A percentile compares a stretch with the other conserved stretches of the same genome.
Conservation (phyloP, 495 filamentous ascomycete species). For the Xylaria longipes region DNA sequence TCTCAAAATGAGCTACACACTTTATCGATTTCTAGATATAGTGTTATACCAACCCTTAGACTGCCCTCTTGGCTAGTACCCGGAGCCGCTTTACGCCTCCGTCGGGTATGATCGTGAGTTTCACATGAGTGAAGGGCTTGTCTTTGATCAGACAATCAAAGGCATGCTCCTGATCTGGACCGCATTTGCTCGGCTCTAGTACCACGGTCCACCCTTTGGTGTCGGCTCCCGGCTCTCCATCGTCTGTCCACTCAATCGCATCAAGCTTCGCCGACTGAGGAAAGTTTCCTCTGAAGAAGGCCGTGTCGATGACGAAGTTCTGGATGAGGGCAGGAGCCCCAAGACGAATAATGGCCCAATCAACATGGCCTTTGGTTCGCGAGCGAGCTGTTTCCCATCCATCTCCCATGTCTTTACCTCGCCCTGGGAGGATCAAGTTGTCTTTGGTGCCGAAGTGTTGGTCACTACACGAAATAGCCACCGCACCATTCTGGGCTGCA, state of each 20-base stretch:
- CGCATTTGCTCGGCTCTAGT: conserved; percentile 68
- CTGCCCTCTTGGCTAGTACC: conserved; percentile 72
- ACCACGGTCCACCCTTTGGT: conserved; percentile 74
- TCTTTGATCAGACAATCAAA: conserved; percentile 62
- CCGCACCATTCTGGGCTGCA: conserved; percentile 79
- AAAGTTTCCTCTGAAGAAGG: conserved; percentile 90
- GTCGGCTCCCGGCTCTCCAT: conserved; percentile 62
- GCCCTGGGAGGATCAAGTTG: conserved; percentile 83
- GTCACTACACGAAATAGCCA: conserved; percentile 78
- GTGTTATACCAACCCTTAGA: conserved; percentile 31
- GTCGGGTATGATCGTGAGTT: conserved; percentile 90
- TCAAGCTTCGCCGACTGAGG: conserved; percentile 78
- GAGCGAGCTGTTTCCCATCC: conserved; percentile 93
- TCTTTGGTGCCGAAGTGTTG: conserved; percentile 85
- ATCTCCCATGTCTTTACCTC: conserved; percentile 91
- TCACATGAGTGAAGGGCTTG: conserved; percentile 75
- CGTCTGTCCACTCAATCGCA: conserved; percentile 61
- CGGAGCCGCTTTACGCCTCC: conserved; percentile 89
- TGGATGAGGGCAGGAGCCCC: conserved; percentile 74
- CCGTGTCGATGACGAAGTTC: conserved; percentile 82
- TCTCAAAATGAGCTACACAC: background rate
- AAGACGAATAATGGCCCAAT: conserved; percentile 84
- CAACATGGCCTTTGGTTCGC: conserved; percentile 75
- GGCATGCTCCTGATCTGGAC: conserved; percentile 83
- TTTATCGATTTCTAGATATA: conserved; percentile 3